These are phyloP conservation scores for Daldinia eschscholtzii DNA, from an alignment of 2,329 filamentous ascomycete species.

Conservation along the genomic window DNA sequence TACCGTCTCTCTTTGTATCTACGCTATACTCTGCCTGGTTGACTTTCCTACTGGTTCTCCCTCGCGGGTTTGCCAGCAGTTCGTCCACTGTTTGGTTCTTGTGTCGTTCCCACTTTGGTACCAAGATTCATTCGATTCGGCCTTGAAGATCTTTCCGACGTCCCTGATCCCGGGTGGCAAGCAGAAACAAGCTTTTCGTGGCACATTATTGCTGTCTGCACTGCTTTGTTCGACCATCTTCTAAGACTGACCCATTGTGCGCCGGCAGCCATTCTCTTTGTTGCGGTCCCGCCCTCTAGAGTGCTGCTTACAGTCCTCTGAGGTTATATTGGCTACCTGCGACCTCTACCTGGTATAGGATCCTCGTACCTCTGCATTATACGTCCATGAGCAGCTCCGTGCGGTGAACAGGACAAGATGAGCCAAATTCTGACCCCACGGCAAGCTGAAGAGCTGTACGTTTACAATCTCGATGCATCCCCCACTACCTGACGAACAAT, in stretches of 20 bases:
- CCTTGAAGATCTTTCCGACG: slow-evolving; percentile 1
- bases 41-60: slow-evolving; percentile 10
- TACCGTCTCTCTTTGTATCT: slow-evolving; percentile 1
- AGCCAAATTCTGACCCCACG: slow-evolving; percentile 52
- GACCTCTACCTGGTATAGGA: not conserved
- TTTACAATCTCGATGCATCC: slow-evolving; percentile 4
- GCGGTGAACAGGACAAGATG: slow-evolving; percentile 43
- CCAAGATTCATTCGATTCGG: slow-evolving; percentile 4
- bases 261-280: slow-evolving; percentile 18
- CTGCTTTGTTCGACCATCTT: slow-evolving; percentile 20
- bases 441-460: slow-evolving; percentile 53
- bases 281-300: slow-evolving; percentile 6
- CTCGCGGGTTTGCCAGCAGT: slow-evolving; percentile 16
- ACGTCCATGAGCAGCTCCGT: slow-evolving; percentile 29
- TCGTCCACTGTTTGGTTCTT: slow-evolving; percentile 13
- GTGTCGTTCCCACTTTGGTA: slow-evolving; percentile 13
- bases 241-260: slow-evolving; percentile 18
- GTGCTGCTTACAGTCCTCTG: slow-evolving; percentile 6
- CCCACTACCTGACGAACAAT: not conserved
- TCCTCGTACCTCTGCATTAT: not conserved
- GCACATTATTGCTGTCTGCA: not conserved
- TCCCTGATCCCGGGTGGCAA: not conserved
- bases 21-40: not conserved
- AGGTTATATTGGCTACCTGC: slow-evolving; percentile 17
- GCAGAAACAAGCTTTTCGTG: slow-evolving; percentile 1